Base-by-base conservation (phyloP, 768 basidiomycete genomes). In the Harrya chromipes region DNA sequence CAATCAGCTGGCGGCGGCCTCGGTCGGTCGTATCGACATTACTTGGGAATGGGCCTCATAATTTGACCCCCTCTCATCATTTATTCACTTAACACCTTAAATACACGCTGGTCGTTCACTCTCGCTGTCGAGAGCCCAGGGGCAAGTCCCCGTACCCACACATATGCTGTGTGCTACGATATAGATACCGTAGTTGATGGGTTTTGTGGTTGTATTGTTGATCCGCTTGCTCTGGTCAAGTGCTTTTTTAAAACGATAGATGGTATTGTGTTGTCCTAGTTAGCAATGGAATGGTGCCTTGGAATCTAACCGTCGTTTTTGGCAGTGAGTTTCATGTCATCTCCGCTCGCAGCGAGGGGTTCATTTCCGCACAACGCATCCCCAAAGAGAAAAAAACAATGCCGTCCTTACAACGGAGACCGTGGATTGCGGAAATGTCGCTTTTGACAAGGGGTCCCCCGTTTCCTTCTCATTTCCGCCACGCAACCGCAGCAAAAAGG, bases 11-110 rank as follows among this genome's bases (percentile, higher is more conserved):
- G 79, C 83, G 1, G 52, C 56, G 48, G 38, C 43, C 13, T 42
- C 58, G 31, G 36, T 75, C 10, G 87, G 87, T 12, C 82, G 84
- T 52, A 62, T 89, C 54, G 62, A 58, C 41, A 63, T 87, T 24
- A 60, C 54, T 8, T 88, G 87, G 84, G 21, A 35, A 16, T 84
- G 76, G 75, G 17, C 54, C 27, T 77, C 16, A 2, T 36, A 17
- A 40, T 24, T 12, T 3, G 11, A n/a, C n/a, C 16, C 11, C 9
- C 8, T n/a, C 17, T 14, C 43, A 24, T 49, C 50, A 53, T 47
- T 64, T 65, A 64, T 57, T 59, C 49, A 23, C 16, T 53, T 52
- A 47, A 55, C 45, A 31, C 41, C n/a, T 47, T 53, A 47, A 53
- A 19, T 39, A 33, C 38, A 26, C 50, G 57, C 60, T 42, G 55